phyloP scores from a whole-genome alignment of 1,139 yeast genomes.

The Yamadazyma mexicana region DNA sequence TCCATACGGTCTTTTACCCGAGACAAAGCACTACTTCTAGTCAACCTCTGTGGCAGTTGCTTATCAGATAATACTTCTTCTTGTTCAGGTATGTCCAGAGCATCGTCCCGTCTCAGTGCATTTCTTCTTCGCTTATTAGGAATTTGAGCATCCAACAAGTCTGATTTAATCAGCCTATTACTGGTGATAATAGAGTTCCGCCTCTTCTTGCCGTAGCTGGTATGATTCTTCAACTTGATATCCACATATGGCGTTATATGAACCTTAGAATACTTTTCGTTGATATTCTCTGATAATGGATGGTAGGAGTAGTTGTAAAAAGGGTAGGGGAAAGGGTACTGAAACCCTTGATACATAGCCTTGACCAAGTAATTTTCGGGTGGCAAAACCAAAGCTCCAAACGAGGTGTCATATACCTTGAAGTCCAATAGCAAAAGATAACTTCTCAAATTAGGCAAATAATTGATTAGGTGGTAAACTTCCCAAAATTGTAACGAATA shows the following conservation, averaged over 20 bases:
- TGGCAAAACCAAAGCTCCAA: conserved; percentile 43
- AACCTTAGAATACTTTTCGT: conserved; percentile 28
- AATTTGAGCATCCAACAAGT: neutral
- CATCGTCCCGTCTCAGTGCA: neutral
- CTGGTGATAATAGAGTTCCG: conserved; percentile 1
- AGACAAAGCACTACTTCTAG: neutral
- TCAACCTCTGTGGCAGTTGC: neutral
- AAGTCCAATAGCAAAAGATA: conserved; percentile 37
- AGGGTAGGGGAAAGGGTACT: conserved; percentile 49
- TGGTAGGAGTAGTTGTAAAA: conserved; percentile 49
- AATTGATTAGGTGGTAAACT: conserved; percentile 39
- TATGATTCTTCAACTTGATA: conserved; percentile 25
- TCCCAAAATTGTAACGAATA: conserved; percentile 48
- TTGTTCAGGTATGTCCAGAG: conserved; percentile 1
- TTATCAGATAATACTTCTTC: conserved; percentile 3
- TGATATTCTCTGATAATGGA: conserved; percentile 30
- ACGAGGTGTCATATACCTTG: conserved; percentile 37
- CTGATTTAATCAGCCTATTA: conserved; percentile 5
- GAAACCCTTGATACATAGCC: conserved; percentile 42
- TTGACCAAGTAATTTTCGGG: conserved; percentile 39
- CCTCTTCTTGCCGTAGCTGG: conserved; percentile 3
- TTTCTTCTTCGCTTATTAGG: conserved; percentile 9
- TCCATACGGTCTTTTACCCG: conserved; percentile 1
- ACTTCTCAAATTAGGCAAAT: conserved; percentile 34
- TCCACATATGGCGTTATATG: conserved; percentile 39